Conservation (phyloP, 2,329 filamentous ascomycete genomes). For the Pseudogymnoascus pannorum region DNA sequence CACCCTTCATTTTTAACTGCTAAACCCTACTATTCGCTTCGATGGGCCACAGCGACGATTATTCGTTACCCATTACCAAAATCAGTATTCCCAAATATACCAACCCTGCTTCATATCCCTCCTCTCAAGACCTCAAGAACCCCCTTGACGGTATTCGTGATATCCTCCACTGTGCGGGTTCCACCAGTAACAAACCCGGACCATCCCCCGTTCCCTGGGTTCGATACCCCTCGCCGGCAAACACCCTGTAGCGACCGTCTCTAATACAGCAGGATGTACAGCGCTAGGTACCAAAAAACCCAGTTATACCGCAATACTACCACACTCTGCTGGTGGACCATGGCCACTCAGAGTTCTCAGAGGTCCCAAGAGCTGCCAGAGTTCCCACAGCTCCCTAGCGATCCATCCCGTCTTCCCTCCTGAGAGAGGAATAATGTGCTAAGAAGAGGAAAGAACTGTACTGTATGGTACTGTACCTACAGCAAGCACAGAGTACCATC, state of each 20-base stretch:
- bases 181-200: background rate
- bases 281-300: conserved; percentile 1
- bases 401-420: too few species aligned
- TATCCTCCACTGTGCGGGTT: background rate
- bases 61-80: background rate
- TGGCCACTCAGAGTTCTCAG: background rate
- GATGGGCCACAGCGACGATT: background rate
- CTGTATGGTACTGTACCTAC: background rate
- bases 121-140: background rate
- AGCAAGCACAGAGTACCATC: background rate
- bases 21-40: background rate
- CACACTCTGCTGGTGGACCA: background rate
- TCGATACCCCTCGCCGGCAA: background rate
- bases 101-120: background rate
- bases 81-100: background rate
- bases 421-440: too few species aligned
- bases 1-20: too few species aligned
- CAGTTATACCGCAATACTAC: background rate
- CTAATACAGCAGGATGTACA: background rate
- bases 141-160: background rate
- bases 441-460: too few species aligned
- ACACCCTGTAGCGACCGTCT: background rate
- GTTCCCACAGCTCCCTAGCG: background rate
- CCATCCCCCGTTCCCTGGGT: background rate
- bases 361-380: too few species aligned